These are phyloP conservation scores for Edaphochlamys debaryana DNA, from an alignment of 139 green algal species.

Conservation along the genomic window DNA sequence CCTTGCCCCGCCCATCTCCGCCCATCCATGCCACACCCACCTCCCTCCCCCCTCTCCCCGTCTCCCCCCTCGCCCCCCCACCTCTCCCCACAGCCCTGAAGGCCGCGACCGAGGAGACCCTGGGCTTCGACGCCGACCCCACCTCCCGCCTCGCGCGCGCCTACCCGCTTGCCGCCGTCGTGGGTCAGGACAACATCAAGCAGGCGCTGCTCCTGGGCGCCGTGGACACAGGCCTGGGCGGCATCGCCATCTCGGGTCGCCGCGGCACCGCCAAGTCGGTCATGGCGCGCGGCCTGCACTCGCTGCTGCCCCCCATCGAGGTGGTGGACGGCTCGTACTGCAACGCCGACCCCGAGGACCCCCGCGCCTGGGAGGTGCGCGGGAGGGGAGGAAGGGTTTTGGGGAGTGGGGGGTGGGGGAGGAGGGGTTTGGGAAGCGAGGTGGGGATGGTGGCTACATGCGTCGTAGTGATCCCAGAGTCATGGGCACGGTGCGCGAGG, in stretches of 20 bases:
- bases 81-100: conserved; percentile 34
- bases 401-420: no score
- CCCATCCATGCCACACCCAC: background rate
- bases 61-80: no score
- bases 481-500: no score
- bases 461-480: no score
- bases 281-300: conserved; percentile 96
- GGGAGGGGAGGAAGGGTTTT: background rate
- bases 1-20: no score
- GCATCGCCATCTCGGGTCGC: conserved; percentile 93
- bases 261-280: conserved; percentile 97
- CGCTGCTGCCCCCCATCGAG: conserved; percentile 97
- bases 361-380: conserved; percentile 85
- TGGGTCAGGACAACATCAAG: conserved; percentile 97
- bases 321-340: conserved; percentile 90
- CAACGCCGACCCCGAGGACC: conserved; percentile 95
- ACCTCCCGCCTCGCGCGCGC: conserved; percentile 57
- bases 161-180: conserved; percentile 87
- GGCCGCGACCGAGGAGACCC: conserved; percentile 21
- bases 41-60: background rate
- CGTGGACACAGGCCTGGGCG: conserved; percentile 91
- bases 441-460: background rate
- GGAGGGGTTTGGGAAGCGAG: no score
- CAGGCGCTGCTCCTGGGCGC: conserved; percentile 95
- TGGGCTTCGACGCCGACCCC: conserved; percentile 48